Evolutionary conservation across 1,284 basidiomycete genomes (phyloP), one percentile per base, ranked within the genome.

Genomic region (Trametes hirsuta): DNA sequence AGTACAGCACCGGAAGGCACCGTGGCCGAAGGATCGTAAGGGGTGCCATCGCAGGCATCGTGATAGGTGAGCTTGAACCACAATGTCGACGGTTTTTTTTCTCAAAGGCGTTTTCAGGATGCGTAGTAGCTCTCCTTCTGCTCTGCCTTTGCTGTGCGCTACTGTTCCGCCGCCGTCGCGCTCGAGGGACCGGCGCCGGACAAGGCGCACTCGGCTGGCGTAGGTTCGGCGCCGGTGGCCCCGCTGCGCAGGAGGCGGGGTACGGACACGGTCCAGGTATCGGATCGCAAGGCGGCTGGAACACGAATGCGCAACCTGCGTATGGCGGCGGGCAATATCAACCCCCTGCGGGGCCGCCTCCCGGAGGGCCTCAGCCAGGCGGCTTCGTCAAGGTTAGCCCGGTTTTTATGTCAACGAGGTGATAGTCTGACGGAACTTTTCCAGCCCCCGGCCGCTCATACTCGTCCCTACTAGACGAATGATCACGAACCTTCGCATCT

Each of bases 41-140:
- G 4, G 66, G 66, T 0, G 65, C 55, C 1, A 64, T 66, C 15
- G 64, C 64, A 14, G 66, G 66, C 24, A 62, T 68, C 18, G 63
- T 63, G 14, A 53, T 66, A 2, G 66, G 66, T 68, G 11, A 18
- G 66, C 49, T n/a, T 5, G 15, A 30, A 42, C 18, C 18, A 18
- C 18, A 18, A 18, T 18, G 18, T 18, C 18, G 18, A 18, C 18
- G 18, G 18, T 18, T 18, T 18, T 18, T 18, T 18, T 18, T 18
- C 18, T 18, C 18, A 18, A 18, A 18, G 18, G 18, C 18, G 18
- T 25, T 39, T 35, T 8, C 24, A 64, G 62, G 55, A 4, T 57
- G 37, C 39, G 42, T 61, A 0, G 58, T 52, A 6, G 45, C 63
- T 37, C 14, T 56, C 6, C 18, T 59, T 9, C 42, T 62, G 2